Evolutionary conservation across 1,284 basidiomycete genomes (phyloP), one percentile per base, ranked within the genome.

Genomic region (Coniophora puteana): DNA sequence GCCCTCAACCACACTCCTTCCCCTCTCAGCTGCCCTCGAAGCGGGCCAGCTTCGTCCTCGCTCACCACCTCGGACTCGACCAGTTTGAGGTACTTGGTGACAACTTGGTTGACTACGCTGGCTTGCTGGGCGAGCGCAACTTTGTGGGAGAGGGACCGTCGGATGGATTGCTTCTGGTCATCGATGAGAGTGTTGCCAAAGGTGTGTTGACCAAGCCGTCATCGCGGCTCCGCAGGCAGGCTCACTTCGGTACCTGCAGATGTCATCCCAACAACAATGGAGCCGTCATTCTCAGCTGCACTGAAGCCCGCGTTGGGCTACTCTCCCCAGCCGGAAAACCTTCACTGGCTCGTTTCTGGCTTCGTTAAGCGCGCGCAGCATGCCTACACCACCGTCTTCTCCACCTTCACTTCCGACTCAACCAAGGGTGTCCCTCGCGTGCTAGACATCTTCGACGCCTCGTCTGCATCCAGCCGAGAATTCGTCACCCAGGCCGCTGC

Each of bases 1-100:
- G 69, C 41, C 68, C 71, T 12, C n/a, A n/a, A n/a, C 47, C 58
- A 5, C 52, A 65, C 1, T 51, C 55, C 7, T 48, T 67, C 26
- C 62, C 58, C 3, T 53, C 67, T 10, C 59, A 47, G 13, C 58
- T 80, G n/a, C 69, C 73, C 13, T 65, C 69, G 18, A 65, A 72
- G 25, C 69, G 78, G 42, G 79, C 80, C 38, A 79, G 73, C 51
- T 68, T 73, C 24, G 72, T 69, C 6, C 66, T 89, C 26, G 74
- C 84, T 16, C 76, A 74, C 43, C 83, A 89, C 54, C 71, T 89
- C 13, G 78, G 80, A 17, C 70, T 89, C 4, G 86, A 88, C 48
- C 62, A 63, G 21, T 81, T 80, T 48, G 82, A 86, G 53, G 52
- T 78, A 20, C 58, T 54, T 40, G 71, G 71, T 46, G 44, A 48